These are phyloP conservation scores for Syzygium jambos DNA, from an alignment of 345 rosid genomes.

Conservation along the genomic window DNA sequence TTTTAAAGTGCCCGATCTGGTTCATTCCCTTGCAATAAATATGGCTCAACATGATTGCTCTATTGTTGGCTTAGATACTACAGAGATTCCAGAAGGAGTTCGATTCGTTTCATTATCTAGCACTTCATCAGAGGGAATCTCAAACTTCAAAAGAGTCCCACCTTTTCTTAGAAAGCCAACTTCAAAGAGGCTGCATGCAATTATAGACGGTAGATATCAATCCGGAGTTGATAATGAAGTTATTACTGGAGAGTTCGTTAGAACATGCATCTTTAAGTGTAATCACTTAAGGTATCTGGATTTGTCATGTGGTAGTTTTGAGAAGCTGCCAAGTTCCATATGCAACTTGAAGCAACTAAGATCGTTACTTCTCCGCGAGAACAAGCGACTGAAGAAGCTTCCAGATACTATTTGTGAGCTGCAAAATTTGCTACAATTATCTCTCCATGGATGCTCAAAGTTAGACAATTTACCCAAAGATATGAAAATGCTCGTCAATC, in stretches of 20 bases:
- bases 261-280: accelerated
- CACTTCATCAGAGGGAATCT: not conserved
- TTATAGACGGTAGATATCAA: accelerated
- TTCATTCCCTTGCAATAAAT: accelerated
- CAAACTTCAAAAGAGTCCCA: not conserved
- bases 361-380: accelerated
- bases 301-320: not conserved
- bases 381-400: not conserved
- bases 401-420: not conserved
- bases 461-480: accelerated
- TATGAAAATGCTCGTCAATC: not conserved
- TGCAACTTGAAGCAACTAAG: not conserved
- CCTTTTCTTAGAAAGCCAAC: not conserved
- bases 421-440: not conserved
- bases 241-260: not conserved
- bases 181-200: accelerated
- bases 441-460: not conserved
- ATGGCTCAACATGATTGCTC: not conserved
- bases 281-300: accelerated
- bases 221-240: accelerated
- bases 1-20: accelerated
- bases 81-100: not conserved
- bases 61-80: not conserved
- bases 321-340: not conserved
- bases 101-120: not conserved